Evolutionary conservation across 495 filamentous ascomycete genomes (phyloP).

Genomic region (Pseudevernia furfuracea): DNA sequence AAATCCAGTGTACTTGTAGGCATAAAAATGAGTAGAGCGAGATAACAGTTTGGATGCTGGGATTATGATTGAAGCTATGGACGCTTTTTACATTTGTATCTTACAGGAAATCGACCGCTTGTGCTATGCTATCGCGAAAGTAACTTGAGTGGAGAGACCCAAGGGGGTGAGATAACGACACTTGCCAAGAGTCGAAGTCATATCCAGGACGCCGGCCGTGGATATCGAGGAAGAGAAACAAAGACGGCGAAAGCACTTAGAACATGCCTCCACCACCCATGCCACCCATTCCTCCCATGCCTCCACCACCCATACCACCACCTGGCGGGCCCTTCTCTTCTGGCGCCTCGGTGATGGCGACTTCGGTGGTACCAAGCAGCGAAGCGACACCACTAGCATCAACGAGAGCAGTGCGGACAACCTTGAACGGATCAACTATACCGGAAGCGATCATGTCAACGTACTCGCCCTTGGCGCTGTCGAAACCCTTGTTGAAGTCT

Average conservation of each 20-base stretch:
- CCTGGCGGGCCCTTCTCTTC: conserved; percentile 76
- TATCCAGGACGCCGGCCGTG: conserved; percentile 13
- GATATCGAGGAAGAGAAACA: conserved; percentile 20
- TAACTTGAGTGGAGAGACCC: conserved; percentile 27
- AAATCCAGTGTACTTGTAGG: no score
- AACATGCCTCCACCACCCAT: conserved; percentile 56
- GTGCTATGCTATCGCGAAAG: conserved; percentile 22
- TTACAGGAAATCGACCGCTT: conserved; percentile 21
- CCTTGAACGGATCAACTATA: conserved; percentile 99
- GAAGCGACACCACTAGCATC: conserved; percentile 96
- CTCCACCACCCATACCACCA: conserved; percentile 60
- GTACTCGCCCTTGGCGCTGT: conserved; percentile 93
- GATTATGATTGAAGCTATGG: conserved; percentile 14
- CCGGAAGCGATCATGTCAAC: conserved; percentile 95
- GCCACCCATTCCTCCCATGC: conserved; percentile 57
- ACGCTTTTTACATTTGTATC: conserved; percentile 23
- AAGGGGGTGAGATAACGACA: conserved; percentile 1
- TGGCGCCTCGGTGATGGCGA: conserved; percentile 89
- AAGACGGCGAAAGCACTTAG: conserved; percentile 22
- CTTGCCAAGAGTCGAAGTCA: conserved; percentile 11
- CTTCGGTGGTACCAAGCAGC: conserved; percentile 94
- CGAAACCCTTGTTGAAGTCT: conserved; percentile 97
- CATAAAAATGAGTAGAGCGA: no score
- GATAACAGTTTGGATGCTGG: conserved; percentile 2
- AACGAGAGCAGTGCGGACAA: conserved; percentile 88